Evolutionary conservation across 2,329 filamentous ascomycete genomes (phyloP).

Genomic region (Calonectria multiphialidica): DNA sequence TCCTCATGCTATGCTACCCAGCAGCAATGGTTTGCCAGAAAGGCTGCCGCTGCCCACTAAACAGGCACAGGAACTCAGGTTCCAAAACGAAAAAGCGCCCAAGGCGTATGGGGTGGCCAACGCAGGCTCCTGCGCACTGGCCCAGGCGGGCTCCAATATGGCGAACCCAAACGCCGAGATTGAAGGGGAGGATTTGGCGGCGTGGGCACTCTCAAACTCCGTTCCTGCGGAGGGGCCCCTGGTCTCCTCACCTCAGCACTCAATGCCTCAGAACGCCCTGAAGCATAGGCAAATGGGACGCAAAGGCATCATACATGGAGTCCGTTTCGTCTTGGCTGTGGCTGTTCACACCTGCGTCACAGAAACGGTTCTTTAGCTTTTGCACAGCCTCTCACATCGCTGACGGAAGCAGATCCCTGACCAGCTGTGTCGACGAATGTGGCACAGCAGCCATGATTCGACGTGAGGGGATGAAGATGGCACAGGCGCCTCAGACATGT

Average conservation of each 20-base stretch:
- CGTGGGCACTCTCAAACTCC: slow-evolving; percentile 16
- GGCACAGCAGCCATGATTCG: slow-evolving; percentile 36
- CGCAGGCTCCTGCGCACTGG: not conserved
- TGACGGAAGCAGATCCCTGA: slow-evolving; percentile 10
- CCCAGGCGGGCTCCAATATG: slow-evolving; percentile 10
- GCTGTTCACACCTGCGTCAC: slow-evolving; percentile 40
- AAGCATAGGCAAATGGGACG: not conserved
- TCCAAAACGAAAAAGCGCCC: not conserved
- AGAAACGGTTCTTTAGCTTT: slow-evolving; percentile 30
- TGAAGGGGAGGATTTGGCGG: slow-evolving; percentile 32
- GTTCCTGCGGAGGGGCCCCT: slow-evolving; percentile 19
- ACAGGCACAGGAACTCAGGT: not conserved
- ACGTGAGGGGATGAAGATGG: slow-evolving; percentile 9
- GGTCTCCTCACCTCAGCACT: slow-evolving; percentile 21
- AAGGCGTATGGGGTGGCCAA: slow-evolving; percentile 2
- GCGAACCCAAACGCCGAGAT: slow-evolving; percentile 30
- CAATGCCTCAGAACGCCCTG: slow-evolving; percentile 18
- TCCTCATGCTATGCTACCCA: not conserved
- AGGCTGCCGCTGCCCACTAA: not conserved
- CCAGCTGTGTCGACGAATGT: slow-evolving; percentile 31
- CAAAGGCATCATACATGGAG: slow-evolving; percentile 10
- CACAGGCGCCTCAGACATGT: not conserved
- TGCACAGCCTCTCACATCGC: slow-evolving; percentile 22
- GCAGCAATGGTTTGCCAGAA: not conserved
- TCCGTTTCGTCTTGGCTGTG: slow-evolving; percentile 33